phyloP scores from a whole-genome alignment of 257 asterid species.

The Hygrophila difformis region DNA sequence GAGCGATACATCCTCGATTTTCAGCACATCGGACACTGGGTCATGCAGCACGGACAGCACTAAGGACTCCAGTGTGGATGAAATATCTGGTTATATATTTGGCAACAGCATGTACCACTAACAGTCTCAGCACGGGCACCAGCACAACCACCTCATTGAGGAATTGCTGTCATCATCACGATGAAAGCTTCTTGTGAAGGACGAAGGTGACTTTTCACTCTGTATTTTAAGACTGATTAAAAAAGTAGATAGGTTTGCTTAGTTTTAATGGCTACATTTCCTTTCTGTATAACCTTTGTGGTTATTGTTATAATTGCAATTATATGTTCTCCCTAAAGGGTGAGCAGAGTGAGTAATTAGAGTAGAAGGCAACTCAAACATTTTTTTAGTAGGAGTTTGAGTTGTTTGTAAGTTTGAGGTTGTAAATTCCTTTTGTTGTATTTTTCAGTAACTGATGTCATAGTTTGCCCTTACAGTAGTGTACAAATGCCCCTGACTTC shows the following conservation, averaged over 20 bases:
- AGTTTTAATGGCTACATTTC: slow-evolving; percentile 3
- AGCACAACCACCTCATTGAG: no score
- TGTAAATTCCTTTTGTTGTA: no score
- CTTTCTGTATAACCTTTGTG: neutral
- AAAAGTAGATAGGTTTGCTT: neutral
- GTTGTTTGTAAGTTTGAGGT: no score
- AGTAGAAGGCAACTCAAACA: slow-evolving; percentile 23
- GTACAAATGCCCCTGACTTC: no score
- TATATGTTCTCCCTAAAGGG: slow-evolving; percentile 16
- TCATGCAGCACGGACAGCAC: slow-evolving; percentile 36
- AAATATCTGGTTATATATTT: slow-evolving; percentile 28
- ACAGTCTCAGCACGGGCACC: neutral
- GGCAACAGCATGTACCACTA: slow-evolving; percentile 17
- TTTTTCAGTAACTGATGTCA: no score
- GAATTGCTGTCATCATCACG: no score
- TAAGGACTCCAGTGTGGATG: slow-evolving; percentile 28
- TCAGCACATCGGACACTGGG: slow-evolving; percentile 32
- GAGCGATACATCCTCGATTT: slow-evolving; percentile 27
- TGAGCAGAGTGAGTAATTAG: neutral
- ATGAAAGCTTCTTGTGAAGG: no score
- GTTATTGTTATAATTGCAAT: no score
- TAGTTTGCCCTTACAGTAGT: no score
- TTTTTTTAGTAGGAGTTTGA: slow-evolving; percentile 24
- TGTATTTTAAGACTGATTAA: slow-evolving; percentile 9
- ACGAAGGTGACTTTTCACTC: neutral